phyloP scores from a whole-genome alignment of 2,329 filamentous ascomycete genomes.

The Penicillium sp. region DNA sequence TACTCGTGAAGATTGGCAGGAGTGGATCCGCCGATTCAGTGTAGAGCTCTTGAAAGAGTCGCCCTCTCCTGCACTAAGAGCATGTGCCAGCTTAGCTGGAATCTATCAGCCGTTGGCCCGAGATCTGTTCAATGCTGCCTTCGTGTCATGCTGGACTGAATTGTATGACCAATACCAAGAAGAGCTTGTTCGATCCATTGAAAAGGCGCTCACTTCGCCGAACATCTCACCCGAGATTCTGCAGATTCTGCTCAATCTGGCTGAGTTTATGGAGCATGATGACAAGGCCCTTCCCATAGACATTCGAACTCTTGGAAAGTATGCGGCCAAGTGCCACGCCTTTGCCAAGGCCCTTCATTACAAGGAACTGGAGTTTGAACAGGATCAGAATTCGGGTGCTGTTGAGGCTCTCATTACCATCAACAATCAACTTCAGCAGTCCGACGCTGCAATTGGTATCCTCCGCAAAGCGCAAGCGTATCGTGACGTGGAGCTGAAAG shows the following conservation, averaged over 20 bases:
- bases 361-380: conserved; percentile 97
- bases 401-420: conserved; percentile 98
- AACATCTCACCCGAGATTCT: conserved; percentile 95
- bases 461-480: conserved; percentile 94
- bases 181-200: conserved; percentile 91
- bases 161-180: conserved; percentile 96
- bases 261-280: conserved; percentile 99
- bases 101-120: conserved; percentile 88
- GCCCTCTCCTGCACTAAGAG: conserved; percentile 89
- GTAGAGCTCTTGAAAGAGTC: conserved; percentile 93
- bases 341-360: conserved; percentile 98
- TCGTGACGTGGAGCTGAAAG: conserved; percentile 90
- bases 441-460: conserved; percentile 97
- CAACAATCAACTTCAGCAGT: conserved; percentile 98
- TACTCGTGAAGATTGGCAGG: conserved; percentile 97
- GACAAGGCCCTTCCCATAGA: conserved; percentile 98
- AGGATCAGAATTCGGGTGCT: conserved; percentile 92
- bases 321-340: conserved; percentile 94
- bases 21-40: conserved; percentile 97
- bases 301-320: conserved; percentile 88
- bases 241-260: conserved; percentile 89
- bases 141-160: conserved; percentile 98
- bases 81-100: conserved; percentile 86
- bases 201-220: conserved; percentile 90
- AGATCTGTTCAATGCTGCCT: conserved; percentile 96